Evolutionary conservation across 495 filamentous ascomycete genomes (phyloP).

Genomic region (Penicillium crystallinum): DNA sequence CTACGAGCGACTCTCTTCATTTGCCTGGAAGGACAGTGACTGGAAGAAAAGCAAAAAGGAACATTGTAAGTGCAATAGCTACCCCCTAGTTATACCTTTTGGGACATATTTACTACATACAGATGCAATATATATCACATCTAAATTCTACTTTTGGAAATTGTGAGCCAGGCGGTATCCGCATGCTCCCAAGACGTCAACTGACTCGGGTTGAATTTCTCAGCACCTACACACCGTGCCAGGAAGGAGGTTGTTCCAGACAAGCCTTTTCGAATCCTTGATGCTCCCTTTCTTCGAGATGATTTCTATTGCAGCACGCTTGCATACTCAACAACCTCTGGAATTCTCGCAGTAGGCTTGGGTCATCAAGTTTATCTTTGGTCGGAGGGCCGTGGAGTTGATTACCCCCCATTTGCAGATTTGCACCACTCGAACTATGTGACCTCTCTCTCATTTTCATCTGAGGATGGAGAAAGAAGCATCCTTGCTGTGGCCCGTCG

Average conservation of each 20-base stretch:
- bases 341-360: conserved; percentile 80
- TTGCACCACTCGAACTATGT: conserved; percentile 52
- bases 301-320: conserved; percentile 94
- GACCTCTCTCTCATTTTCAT: conserved; percentile 86
- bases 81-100: neutral
- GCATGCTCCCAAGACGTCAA: neutral
- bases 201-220: conserved; percentile 8
- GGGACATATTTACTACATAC: conserved; percentile 3
- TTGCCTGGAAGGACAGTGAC: conserved; percentile 53
- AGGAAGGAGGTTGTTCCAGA: conserved; percentile 47
- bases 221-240: conserved; percentile 21
- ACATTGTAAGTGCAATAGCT: conserved; percentile 42
- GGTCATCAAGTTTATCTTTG: conserved; percentile 80
- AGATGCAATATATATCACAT: conserved; percentile 3
- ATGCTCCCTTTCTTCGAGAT: conserved; percentile 82
- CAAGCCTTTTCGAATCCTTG: conserved; percentile 80
- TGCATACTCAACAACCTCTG: conserved; percentile 69
- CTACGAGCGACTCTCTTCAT: conserved; percentile 31
- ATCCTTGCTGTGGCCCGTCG: conserved; percentile 85
- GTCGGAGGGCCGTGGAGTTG: conserved; percentile 65
- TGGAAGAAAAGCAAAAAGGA: conserved; percentile 50
- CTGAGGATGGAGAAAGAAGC: conserved; percentile 62
- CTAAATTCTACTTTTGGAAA: neutral
- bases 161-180: neutral
- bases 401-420: conserved; percentile 40